phyloP scores from a whole-genome alignment of 257 asterid species.

The Oldenlandia corymbosa region DNA sequence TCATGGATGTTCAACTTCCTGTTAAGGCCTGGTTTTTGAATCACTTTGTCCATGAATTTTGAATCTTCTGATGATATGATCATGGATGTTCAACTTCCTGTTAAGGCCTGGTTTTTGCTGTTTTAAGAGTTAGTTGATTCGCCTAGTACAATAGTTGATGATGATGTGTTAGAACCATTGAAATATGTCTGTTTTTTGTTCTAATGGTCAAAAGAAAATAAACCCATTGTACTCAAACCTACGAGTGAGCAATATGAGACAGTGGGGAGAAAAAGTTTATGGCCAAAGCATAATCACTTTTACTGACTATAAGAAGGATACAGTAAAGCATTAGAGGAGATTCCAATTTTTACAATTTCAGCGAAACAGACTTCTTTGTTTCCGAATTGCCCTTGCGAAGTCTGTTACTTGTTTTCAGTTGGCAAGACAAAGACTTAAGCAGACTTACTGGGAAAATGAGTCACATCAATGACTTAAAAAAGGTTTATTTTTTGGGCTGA shows the following conservation, averaged over 20 bases:
- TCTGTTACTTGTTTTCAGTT: background rate
- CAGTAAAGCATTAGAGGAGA: background rate
- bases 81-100: background rate
- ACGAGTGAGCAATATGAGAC: background rate
- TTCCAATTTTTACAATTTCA: background rate
- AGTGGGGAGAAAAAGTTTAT: background rate
- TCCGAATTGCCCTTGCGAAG: background rate
- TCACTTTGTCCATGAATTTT: too few species aligned
- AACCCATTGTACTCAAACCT: too few species aligned
- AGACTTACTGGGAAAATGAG: background rate
- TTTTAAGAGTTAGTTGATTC: background rate
- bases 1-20: background rate
- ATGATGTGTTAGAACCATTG: background rate
- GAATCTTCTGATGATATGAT: background rate
- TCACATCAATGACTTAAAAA: background rate
- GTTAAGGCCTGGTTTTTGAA: slow-evolving; percentile 8
- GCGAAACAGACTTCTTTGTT: background rate
- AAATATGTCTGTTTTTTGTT: background rate
- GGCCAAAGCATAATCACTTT: too few species aligned
- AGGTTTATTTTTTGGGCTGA: background rate
- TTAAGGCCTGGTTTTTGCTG: background rate
- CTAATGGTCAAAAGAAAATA: background rate
- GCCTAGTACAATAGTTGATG: background rate
- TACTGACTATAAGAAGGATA: background rate
- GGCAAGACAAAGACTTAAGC: background rate